Conservation (phyloP, 2,329 filamentous ascomycete species). For the Aaosphaeria arxii region DNA sequence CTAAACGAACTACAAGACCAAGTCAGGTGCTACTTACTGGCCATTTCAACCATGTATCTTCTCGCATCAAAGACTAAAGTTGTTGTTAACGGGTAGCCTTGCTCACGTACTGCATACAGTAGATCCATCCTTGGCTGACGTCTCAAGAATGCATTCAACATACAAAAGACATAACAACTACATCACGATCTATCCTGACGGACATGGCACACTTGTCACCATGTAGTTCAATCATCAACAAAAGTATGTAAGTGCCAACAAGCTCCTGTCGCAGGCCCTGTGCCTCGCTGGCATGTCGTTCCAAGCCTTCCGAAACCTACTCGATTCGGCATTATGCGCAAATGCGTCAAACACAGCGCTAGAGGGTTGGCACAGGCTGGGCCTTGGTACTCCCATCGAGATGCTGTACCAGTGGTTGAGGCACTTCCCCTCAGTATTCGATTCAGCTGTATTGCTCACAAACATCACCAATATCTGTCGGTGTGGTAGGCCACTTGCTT, state of each 20-base stretch:
- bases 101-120: too few relatives aligned
- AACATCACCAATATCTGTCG: not conserved
- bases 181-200: not conserved
- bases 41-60: too few relatives aligned
- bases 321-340: constrained; percentile 21
- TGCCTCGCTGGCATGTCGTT: not conserved
- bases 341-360: constrained; percentile 28
- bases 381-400: not conserved
- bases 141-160: too few relatives aligned
- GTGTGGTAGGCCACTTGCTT: not conserved
- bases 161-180: not conserved
- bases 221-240: too few relatives aligned
- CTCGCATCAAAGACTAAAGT: too few relatives aligned
- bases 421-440: not conserved
- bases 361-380: constrained; percentile 31
- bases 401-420: not conserved
- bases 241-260: not conserved
- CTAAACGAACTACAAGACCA: too few relatives aligned
- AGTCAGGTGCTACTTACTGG: too few relatives aligned
- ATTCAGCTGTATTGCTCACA: not conserved
- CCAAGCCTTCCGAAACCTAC: constrained; percentile 6
- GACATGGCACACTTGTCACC: not conserved
- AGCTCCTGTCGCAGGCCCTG: not conserved
- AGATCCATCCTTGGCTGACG: too few relatives aligned
- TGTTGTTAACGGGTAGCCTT: too few relatives aligned